Evolutionary conservation across 1,284 basidiomycete species (phyloP), one percentile per base, ranked within the genome.

Genomic region (Leccinum pseudoinsigne): DNA sequence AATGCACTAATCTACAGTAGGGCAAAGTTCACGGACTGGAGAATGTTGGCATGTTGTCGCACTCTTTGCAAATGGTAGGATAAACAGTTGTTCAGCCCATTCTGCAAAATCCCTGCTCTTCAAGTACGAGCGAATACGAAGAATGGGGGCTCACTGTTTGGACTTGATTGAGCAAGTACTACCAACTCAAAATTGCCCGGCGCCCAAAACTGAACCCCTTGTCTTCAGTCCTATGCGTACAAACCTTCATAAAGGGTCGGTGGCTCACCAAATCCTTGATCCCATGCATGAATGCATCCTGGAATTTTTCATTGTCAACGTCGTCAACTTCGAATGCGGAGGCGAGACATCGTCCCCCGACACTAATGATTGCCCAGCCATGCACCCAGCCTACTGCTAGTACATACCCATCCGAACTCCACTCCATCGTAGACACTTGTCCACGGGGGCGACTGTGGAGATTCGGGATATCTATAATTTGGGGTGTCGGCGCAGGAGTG

Each of bases 381-480:
- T 86, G 78, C 66, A 88, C 84, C 89, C 94, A 98, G 0, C 94
- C 96, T 1, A 95, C 94, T n/a, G 95, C 96, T n/a, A 99, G 82
- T 1, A 94, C 94, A 76, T 97, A 95, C 1, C 97, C 97, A 76
- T 99, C 97, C 2, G 92, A 92, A 62, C 90, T 96, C 94, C 95
- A 98, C 67, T 94, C 87, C 74, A 98, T 82, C 12, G 86, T 78
- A 55, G 78, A 85, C 2, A 98, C 90, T n/a, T 83, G 76, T 0
- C 96, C 96, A 1, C 87, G 87, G 5, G 84, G 74, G 65, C 79
- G 79, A 62, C 82, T 82, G 67, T 86, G 84, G 47, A 84, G 79
- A 64, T 84, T 84, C 7, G 87, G 86, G 53, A 88, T 75, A 50
- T 85, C 75, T 59, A 92, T 70, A 66, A 75, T 73, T 72, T 88